A percentile compares a stretch with the other conserved stretches of the same genome.
Conservation (phyloP, 805 yeast species). For the Jamesozyma lodderae region DNA sequence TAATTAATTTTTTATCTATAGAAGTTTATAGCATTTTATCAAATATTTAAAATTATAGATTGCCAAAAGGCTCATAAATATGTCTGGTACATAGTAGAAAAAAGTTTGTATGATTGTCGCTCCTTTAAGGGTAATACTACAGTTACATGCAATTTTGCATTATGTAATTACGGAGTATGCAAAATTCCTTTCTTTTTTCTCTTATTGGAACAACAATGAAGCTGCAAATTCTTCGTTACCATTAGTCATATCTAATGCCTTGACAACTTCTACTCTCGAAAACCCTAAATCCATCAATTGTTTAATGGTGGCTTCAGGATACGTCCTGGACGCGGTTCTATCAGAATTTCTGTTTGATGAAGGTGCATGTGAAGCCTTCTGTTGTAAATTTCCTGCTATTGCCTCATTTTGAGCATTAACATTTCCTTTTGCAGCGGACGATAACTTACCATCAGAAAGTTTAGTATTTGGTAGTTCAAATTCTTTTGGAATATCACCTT, state of each 20-base stretch:
- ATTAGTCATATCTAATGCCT: slow-evolving; percentile 54
- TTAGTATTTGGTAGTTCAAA: no score
- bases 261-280: slow-evolving; percentile 48
- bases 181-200: no score
- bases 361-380: not conserved
- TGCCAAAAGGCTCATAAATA: no score
- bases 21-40: no score
- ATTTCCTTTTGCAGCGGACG: not conserved
- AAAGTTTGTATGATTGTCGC: no score
- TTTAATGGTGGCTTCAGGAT: slow-evolving; percentile 33
- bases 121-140: no score
- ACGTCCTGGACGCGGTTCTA: slow-evolving; percentile 6
- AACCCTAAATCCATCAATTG: slow-evolving; percentile 66
- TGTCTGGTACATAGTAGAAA: no score
- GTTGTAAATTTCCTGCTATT: not conserved
- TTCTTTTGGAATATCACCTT: slow-evolving; percentile 52
- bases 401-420: not conserved
- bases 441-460: no score
- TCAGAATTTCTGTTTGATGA: no score
- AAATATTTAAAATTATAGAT: no score
- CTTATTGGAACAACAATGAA: slow-evolving; percentile 47
- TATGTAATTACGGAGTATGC: no score
- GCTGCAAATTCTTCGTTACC: slow-evolving; percentile 89
- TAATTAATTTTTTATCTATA: not conserved
- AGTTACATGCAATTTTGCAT: no score